Evolutionary conservation across 306 rosid genomes (phyloP).

Genomic region (Rosa rugosa): DNA sequence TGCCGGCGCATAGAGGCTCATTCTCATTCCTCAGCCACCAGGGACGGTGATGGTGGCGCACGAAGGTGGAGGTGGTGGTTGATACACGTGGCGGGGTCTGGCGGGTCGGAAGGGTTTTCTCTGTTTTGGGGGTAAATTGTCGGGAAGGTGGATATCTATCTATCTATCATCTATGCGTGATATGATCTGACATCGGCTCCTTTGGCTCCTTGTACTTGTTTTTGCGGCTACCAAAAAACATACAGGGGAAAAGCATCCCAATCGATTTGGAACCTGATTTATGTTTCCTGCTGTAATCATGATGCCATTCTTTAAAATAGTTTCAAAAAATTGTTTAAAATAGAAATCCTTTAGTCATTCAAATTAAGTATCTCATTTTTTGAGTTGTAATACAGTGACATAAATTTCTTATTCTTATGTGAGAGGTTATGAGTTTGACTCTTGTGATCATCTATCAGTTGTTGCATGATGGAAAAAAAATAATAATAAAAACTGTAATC

Average conservation of each 20-base stretch:
- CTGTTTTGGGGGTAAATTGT: not conserved
- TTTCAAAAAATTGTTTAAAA: too few relatives aligned
- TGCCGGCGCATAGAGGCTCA: slow-evolving; percentile 18
- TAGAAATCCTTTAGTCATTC: too few relatives aligned
- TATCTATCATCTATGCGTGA: not conserved
- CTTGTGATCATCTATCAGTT: too few relatives aligned
- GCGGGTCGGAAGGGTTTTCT: not conserved
- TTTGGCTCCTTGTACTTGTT: not conserved
- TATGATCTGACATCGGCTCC: not conserved
- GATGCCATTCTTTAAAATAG: too few relatives aligned
- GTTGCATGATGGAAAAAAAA: too few relatives aligned
- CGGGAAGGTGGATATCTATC: not conserved
- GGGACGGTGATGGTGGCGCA: slow-evolving; percentile 19
- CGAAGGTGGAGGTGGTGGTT: slow-evolving; percentile 8
- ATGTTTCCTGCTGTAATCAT: too few relatives aligned
- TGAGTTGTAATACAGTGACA: too few relatives aligned
- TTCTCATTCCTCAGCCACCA: not conserved
- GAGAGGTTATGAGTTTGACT: too few relatives aligned
- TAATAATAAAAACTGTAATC: too few relatives aligned
- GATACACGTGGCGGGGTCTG: not conserved
- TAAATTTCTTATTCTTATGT: too few relatives aligned
- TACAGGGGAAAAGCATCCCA: too few relatives aligned
- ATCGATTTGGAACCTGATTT: not conserved
- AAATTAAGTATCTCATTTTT: too few relatives aligned
- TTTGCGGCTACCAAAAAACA: not conserved